Percentiles rank a stretch among this genome's conserved stretches.
Conservation (phyloP, 768 basidiomycete species). For the Pleurotus ostreatus region DNA sequence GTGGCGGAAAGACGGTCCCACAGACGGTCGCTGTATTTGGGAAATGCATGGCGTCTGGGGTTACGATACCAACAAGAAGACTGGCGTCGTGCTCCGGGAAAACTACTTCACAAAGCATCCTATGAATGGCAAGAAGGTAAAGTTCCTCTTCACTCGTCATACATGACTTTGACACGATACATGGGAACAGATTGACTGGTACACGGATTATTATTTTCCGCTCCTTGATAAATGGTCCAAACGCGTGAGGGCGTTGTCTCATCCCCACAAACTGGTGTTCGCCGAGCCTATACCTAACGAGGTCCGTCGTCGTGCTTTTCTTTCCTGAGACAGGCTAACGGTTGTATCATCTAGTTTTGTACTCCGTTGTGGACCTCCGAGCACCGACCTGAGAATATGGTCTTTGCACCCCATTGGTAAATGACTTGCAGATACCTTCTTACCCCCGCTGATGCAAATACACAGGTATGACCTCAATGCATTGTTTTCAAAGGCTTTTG, state of each 20-base stretch:
- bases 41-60: constrained; percentile 93
- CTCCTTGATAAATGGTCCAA: constrained; percentile 67
- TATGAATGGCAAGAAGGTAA: constrained; percentile 54
- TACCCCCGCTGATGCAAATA: background rate
- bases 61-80: constrained; percentile 64
- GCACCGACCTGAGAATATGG: constrained; percentile 40
- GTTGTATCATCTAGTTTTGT: constrained; percentile 57
- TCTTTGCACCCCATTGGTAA: constrained; percentile 37
- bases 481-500: constrained; percentile 80
- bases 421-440: background rate
- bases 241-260: constrained; percentile 44
- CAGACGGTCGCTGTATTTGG: constrained; percentile 74
- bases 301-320: constrained; percentile 32
- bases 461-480: constrained; percentile 88
- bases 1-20: constrained; percentile 77
- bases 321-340: background rate
- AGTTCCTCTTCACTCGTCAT: constrained; percentile 1
- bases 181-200: constrained; percentile 72
- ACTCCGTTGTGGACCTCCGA: constrained; percentile 72
- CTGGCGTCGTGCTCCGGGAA: constrained; percentile 75
- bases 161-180: too few species aligned
- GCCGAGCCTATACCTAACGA: constrained; percentile 93
- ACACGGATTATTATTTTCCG: constrained; percentile 80
- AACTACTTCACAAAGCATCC: constrained; percentile 82
- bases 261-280: constrained; percentile 61